These are phyloP conservation scores for Kodamaea lidongshanica DNA, from an alignment of 805 yeast genomes.

Conservation along the genomic window DNA sequence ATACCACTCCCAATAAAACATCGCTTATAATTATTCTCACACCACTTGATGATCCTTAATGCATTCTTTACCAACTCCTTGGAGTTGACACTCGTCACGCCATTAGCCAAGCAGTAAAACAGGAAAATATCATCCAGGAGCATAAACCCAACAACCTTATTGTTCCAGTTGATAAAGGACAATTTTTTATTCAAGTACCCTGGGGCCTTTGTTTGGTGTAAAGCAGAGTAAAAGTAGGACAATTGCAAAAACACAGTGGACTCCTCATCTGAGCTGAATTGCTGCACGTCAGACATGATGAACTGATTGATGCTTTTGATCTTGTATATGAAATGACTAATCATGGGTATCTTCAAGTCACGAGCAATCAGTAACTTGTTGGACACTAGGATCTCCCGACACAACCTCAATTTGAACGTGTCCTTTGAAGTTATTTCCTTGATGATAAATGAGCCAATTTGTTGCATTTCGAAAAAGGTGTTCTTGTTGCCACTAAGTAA, in stretches of 20 bases:
- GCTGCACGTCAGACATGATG: constrained; percentile 36
- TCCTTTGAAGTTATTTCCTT: constrained; percentile 19
- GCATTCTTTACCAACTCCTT: constrained; percentile 57
- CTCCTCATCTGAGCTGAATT: constrained; percentile 15
- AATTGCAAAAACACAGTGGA: constrained; percentile 30
- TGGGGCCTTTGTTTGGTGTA: constrained; percentile 23
- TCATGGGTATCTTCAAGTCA: constrained; percentile 29
- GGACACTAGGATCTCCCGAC: constrained; percentile 18
- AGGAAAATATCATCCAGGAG: constrained; percentile 29
- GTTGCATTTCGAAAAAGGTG: constrained; percentile 69
- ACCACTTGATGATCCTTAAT: constrained; percentile 66
- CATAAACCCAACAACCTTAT: constrained; percentile 31
- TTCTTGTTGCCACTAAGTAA: constrained; percentile 67
- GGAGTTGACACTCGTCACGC: constrained; percentile 39
- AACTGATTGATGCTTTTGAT: constrained; percentile 63
- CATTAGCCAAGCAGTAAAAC: constrained; percentile 35
- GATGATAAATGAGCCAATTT: constrained; percentile 49
- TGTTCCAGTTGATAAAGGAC: constrained; percentile 27
- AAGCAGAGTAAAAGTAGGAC: constrained; percentile 28
- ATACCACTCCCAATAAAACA: constrained; percentile 74
- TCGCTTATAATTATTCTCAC: constrained; percentile 61
- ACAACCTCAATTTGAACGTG: constrained; percentile 16
- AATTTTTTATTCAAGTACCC: constrained; percentile 29
- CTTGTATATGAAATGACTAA: constrained; percentile 79
- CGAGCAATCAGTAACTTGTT: constrained; percentile 15